A percentile compares a stretch with the other conserved stretches of the same genome.
Evolutionary conservation across 2,329 filamentous ascomycete species (phyloP).

Genomic region (Tolypocladium paradoxum): DNA sequence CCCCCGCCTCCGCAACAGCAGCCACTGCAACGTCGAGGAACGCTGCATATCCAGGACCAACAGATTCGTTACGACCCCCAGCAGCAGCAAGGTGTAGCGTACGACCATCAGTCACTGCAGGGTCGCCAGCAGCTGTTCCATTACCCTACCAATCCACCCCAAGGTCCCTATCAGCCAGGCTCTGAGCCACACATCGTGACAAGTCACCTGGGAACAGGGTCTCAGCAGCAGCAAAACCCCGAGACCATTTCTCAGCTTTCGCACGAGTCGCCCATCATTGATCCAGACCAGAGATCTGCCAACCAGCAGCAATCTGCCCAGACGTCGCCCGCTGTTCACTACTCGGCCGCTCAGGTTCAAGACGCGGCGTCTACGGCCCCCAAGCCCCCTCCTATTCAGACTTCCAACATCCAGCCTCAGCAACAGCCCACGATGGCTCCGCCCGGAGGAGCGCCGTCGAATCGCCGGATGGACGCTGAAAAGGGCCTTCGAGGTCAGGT

Average conservation of each 20-base stretch:
- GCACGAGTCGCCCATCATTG: slow-evolving; percentile 45
- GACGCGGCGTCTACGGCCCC: slow-evolving; percentile 19
- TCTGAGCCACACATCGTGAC: slow-evolving; percentile 23
- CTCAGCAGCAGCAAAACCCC: slow-evolving; percentile 32
- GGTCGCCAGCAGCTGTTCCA: slow-evolving; percentile 18
- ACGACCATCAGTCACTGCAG: slow-evolving; percentile 18
- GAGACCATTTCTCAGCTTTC: slow-evolving; percentile 54
- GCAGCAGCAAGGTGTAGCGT: slow-evolving; percentile 21
- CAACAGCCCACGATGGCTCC: slow-evolving; percentile 36
- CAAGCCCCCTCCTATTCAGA: slow-evolving; percentile 17
- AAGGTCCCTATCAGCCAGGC: slow-evolving; percentile 22
- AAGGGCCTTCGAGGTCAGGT: slow-evolving; percentile 31
- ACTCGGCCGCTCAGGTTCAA: slow-evolving; percentile 22
- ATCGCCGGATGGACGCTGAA: slow-evolving; percentile 39
- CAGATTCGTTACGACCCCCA: slow-evolving; percentile 16
- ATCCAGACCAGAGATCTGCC: slow-evolving; percentile 32
- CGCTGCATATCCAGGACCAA: slow-evolving; percentile 19
- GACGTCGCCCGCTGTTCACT: slow-evolving; percentile 30
- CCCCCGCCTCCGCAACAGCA: slow-evolving; percentile 9
- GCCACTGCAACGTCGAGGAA: slow-evolving; percentile 11
- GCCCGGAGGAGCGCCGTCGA: slow-evolving; percentile 30
- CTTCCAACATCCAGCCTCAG: slow-evolving; percentile 14
- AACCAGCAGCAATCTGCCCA: slow-evolving; percentile 33
- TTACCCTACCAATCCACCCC: slow-evolving; percentile 6
- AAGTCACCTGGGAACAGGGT: slow-evolving; percentile 21